Evolutionary conservation across 768 basidiomycete genomes (phyloP), one percentile per base, ranked within the genome.

Genomic region (Suillus decipiens): DNA sequence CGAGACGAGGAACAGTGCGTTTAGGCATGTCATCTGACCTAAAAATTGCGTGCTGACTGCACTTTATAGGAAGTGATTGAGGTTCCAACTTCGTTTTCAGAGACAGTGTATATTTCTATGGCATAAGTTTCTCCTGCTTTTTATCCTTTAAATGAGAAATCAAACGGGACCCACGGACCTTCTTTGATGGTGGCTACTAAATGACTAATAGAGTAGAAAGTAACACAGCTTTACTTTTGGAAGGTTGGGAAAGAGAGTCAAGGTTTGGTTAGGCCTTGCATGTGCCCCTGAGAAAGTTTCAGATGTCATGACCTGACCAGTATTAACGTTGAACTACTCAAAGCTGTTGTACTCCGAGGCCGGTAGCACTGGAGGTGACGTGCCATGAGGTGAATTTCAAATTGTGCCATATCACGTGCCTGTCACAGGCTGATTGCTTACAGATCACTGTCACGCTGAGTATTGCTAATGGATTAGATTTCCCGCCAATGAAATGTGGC

Each of bases 361-460:
- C 37, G 31, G 57, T 19, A 37, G 24, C 11, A 19, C n/a, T n/a
- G n/a, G 19, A 71, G 28, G 28, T 28, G 28, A 28, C 28, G 28
- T 28, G 28, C 28, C 28, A 28, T 74, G 71, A 39, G 66, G 66
- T 61, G 9, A 19, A 63, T 42, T 76, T 59, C 74, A 43, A 8
- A 61, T 73, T 55, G 56, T 1, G 36, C 57, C 1, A 12, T 22
- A 62, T 56, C 58, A 71, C 70, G 64, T 63, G 67, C 1, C 1
- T 57, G 55, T 57, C 55, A 57, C 37, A 39, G 24, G 39, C 55
- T 57, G 34, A 60, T 63, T 76, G 75, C 75, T 75, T 73, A 76
- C 75, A 67, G 72, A 75, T 67, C 66, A 67, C 56, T 61, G 60
- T 62, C 58, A 62, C 61, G 64, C 70, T 62, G 61, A 48, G 60